Evolutionary conservation across 768 basidiomycete genomes (phyloP).

Genomic region (Hypsizygus marmoreus): DNA sequence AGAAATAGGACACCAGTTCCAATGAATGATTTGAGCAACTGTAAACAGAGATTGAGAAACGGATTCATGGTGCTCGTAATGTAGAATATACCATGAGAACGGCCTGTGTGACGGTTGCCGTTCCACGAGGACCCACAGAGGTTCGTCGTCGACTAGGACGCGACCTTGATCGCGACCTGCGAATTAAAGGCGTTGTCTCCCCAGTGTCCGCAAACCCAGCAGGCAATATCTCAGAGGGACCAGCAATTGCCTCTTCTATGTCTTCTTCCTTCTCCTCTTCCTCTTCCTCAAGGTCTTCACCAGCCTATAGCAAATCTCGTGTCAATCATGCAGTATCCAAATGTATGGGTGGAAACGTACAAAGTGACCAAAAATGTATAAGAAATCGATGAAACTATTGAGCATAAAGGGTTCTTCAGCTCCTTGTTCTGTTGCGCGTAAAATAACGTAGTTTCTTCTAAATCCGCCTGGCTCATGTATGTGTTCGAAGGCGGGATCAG

Average conservation of each 20-base stretch:
- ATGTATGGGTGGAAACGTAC: conserved; percentile 48
- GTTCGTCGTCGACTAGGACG: conserved; percentile 53
- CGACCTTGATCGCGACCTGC: conserved; percentile 44
- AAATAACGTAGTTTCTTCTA: conserved; percentile 81
- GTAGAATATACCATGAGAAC: conserved; percentile 76
- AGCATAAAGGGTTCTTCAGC: conserved; percentile 62
- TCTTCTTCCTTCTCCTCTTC: conserved; percentile 80
- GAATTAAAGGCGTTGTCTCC: conserved; percentile 63
- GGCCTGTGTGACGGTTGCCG: conserved; percentile 89
- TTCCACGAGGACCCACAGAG: conserved; percentile 71
- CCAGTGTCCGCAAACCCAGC: conserved; percentile 28
- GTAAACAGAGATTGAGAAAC: conserved; percentile 7
- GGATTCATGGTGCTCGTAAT: background rate
- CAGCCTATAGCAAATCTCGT: conserved; percentile 56
- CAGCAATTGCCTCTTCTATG: conserved; percentile 45
- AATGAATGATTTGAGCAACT: conserved; percentile 92
- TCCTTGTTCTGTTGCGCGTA: conserved; percentile 70
- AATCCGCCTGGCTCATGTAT: conserved; percentile 97
- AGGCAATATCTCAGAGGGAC: conserved; percentile 12
- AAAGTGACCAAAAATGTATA: conserved; percentile 95
- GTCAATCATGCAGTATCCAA: background rate
- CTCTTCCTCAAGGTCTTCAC: conserved; percentile 88
- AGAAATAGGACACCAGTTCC: conserved; percentile 96
- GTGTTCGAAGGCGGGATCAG: conserved; percentile 84
- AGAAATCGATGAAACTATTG: conserved; percentile 92